phyloP scores from a whole-genome alignment of 2,329 filamentous ascomycete genomes.

The Phialemonium atrogriseum region DNA sequence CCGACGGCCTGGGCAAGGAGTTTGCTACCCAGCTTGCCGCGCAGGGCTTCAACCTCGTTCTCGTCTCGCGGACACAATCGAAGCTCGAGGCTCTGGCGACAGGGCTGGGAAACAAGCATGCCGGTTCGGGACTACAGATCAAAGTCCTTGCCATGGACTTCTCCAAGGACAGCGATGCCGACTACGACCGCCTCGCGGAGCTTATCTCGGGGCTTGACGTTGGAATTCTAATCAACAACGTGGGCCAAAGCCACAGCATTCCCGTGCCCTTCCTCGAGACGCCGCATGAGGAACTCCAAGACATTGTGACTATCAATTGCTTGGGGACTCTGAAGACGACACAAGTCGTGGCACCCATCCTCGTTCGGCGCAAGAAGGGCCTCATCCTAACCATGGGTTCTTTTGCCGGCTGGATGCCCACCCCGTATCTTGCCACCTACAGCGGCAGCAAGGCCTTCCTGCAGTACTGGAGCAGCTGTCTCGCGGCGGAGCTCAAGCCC shows the following conservation, averaged over 20 bases:
- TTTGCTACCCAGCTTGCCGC: slow-evolving; percentile 83
- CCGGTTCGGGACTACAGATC: slow-evolving; percentile 53
- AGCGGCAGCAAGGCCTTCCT: slow-evolving; percentile 97
- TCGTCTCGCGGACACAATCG: slow-evolving; percentile 89
- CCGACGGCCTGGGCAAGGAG: slow-evolving; percentile 94
- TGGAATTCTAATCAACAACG: slow-evolving; percentile 90
- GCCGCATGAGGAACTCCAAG: slow-evolving; percentile 66
- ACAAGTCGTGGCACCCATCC: slow-evolving; percentile 72
- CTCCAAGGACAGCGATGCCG: slow-evolving; percentile 64
- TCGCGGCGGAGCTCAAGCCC: slow-evolving; percentile 73
- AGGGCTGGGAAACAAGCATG: slow-evolving; percentile 66
- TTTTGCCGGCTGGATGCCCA: slow-evolving; percentile 87
- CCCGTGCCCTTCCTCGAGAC: slow-evolving; percentile 85
- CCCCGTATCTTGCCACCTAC: slow-evolving; percentile 89
- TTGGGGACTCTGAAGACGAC: slow-evolving; percentile 83
- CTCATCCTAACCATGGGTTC: slow-evolving; percentile 96
- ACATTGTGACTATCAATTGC: slow-evolving; percentile 95
- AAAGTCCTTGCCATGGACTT: slow-evolving; percentile 91
- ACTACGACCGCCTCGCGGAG: slow-evolving; percentile 67
- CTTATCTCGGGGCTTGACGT: slow-evolving; percentile 69
- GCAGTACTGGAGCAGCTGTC: slow-evolving; percentile 86
- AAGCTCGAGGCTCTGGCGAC: slow-evolving; percentile 74
- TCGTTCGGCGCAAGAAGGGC: slow-evolving; percentile 76
- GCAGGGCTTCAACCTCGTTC: slow-evolving; percentile 89
- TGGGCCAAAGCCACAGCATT: slow-evolving; percentile 88